Evolutionary conservation across 1,284 basidiomycete genomes (phyloP), one percentile per base, ranked within the genome.

Genomic region (Schizophyllum commune): DNA sequence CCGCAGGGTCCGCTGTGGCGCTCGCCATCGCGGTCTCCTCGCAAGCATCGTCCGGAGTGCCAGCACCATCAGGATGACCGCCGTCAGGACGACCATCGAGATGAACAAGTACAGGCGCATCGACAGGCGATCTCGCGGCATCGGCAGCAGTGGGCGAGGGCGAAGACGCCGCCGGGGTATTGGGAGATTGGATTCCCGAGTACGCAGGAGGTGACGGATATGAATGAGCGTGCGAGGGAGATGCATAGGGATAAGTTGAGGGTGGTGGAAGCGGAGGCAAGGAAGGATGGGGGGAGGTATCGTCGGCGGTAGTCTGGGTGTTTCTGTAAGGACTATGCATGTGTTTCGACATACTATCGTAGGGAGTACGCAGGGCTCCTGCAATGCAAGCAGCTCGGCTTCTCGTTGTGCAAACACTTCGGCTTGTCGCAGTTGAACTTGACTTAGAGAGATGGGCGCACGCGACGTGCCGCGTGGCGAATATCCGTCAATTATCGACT

Each of bases 171-270:
- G 17, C 93, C 92, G 0, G 86, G 84, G 21, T 96, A 91, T 72
- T 93, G 91, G 92, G 79, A 89, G 64, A 94, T 96, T 60, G 91
- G 88, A 0, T 96, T 97, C 69, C 94, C 94, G 0, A 79, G 80
- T 64, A 95, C 94, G 2, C 93, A 94, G 71, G 83, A 90, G 67
- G 88, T 86, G 17, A 79, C 77, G 53, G 79, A 79, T 58, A 91
- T 94, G 65, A 96, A 96, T 70, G 76, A 77, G 61, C 75, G 76
- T 61, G 94, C 93, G 3, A 80, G 79, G 65, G 80, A 84, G 64
- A 88, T 89, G 79, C 87, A 92, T 68, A 75, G 75, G 66, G 76
- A 81, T 69, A 90, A 91, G 75, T 73, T 77, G 60, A 69, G 75
- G 13, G 74, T 77, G 66, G 75, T 89, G 5, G 83, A 84, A 64